These are phyloP conservation scores for Ascochyta clinopodiicola DNA, from an alignment of 2,329 filamentous ascomycete genomes.

Conservation along the genomic window DNA sequence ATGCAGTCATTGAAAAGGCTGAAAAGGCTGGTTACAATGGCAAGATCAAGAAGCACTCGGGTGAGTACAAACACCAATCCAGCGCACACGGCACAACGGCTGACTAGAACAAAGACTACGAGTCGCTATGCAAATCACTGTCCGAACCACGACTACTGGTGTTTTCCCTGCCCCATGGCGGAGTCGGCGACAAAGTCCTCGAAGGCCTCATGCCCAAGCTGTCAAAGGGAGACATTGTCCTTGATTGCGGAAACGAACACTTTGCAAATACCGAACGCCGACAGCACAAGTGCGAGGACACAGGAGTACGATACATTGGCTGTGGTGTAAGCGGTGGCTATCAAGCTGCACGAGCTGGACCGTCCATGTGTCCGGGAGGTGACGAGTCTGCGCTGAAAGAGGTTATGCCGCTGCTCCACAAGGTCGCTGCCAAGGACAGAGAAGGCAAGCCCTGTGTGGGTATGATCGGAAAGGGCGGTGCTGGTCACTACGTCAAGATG, in stretches of 20 bases:
- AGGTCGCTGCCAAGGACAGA: conserved; percentile 67
- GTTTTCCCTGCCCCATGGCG: conserved; percentile 60
- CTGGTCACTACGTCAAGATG: conserved; percentile 78
- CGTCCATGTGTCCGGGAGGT: conserved; percentile 71
- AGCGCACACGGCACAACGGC: neutral
- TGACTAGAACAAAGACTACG: conserved; percentile 52
- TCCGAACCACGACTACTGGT: conserved; percentile 59
- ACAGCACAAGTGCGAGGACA: conserved; percentile 62
- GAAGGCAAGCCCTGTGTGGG: conserved; percentile 66
- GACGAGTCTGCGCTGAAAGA: conserved; percentile 63
- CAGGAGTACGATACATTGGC: conserved; percentile 70
- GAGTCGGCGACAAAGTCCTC: conserved; percentile 56
- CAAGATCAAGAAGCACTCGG: conserved; percentile 49
- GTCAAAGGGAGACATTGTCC: conserved; percentile 67
- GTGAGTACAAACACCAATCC: conserved; percentile 18
- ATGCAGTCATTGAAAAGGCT: conserved; percentile 51
- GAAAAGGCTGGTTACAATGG: conserved; percentile 49
- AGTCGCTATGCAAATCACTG: conserved; percentile 58
- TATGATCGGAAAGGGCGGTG: conserved; percentile 66
- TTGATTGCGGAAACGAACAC: conserved; percentile 73
- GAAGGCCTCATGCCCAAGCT: conserved; percentile 59
- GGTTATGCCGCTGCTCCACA: conserved; percentile 66
- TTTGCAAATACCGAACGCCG: conserved; percentile 69
- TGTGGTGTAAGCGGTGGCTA: conserved; percentile 74
- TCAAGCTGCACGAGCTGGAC: conserved; percentile 69